Percentiles rank a stretch among this genome's conserved stretches.
phyloP scores from a whole-genome alignment of 2,329 filamentous ascomycete species.

The Fusarium neocosmosporiellum region DNA sequence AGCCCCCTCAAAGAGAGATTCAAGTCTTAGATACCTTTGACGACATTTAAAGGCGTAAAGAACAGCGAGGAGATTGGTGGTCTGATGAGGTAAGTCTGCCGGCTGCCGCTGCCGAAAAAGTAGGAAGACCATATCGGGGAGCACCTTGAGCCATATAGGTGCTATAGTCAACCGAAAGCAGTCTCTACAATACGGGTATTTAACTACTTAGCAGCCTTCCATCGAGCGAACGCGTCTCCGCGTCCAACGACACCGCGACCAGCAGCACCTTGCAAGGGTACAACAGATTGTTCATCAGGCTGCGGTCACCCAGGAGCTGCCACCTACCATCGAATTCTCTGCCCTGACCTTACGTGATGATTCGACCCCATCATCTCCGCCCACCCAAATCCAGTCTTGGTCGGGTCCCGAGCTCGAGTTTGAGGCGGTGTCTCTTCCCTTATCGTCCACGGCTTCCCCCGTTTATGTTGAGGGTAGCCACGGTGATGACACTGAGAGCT shows the following conservation, averaged over 20 bases:
- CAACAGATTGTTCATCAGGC: neutral
- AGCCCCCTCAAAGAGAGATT: neutral
- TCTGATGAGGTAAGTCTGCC: no score
- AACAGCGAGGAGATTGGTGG: no score
- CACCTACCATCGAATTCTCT: neutral
- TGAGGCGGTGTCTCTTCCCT: neutral
- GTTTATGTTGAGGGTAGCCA: neutral
- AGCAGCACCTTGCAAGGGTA: neutral
- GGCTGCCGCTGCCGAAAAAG: no score
- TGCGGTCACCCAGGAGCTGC: neutral
- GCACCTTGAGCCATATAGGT: no score
- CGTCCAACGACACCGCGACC: slow-evolving; percentile 6
- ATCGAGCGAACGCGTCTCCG: slow-evolving; percentile 5
- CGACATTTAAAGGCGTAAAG: no score
- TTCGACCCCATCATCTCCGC: neutral
- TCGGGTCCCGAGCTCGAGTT: neutral
- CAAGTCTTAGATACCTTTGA: neutral
- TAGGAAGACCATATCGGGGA: no score
- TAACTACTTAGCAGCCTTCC: no score
- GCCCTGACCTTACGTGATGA: neutral
- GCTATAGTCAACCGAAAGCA: no score
- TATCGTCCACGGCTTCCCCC: neutral
- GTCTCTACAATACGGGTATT: no score
- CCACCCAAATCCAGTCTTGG: neutral
- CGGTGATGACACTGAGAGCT: neutral